Percentiles rank a stretch among this genome's conserved stretches.
phyloP scores from a whole-genome alignment of 2,329 filamentous ascomycete genomes.

The Zopfia rhizophila region DNA sequence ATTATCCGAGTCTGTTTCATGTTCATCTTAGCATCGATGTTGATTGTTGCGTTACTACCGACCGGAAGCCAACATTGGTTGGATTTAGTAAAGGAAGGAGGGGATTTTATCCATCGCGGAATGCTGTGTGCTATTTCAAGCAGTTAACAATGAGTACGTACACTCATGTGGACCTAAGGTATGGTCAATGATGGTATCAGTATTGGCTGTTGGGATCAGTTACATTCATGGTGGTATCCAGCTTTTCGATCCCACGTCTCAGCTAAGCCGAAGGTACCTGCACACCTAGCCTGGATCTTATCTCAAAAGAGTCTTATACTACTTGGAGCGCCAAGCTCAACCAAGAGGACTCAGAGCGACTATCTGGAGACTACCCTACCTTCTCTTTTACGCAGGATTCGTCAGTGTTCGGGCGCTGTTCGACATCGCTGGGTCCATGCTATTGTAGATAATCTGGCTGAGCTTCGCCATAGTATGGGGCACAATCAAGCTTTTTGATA shows the following conservation, averaged over 20 bases:
- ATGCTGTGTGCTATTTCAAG: slow-evolving; percentile 30
- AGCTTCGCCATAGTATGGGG: slow-evolving; percentile 38
- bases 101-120: slow-evolving; percentile 33
- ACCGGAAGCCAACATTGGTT: slow-evolving; percentile 36
- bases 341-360: slow-evolving; percentile 8
- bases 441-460: slow-evolving; percentile 37
- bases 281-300: slow-evolving; percentile 25
- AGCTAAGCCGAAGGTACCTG: slow-evolving; percentile 24
- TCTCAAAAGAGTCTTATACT: slow-evolving; percentile 21
- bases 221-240: slow-evolving; percentile 32
- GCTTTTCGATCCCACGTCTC: slow-evolving; percentile 29
- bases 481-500: slow-evolving; percentile 36
- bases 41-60: slow-evolving; percentile 33
- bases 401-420: slow-evolving; percentile 19
- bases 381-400: slow-evolving; percentile 24
- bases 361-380: slow-evolving; percentile 21
- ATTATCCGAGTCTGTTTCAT: slow-evolving; percentile 33
- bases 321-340: slow-evolving; percentile 18
- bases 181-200: slow-evolving; percentile 37
- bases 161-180: slow-evolving; percentile 23
- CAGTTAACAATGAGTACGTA: slow-evolving; percentile 24
- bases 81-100: slow-evolving; percentile 23
- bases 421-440: slow-evolving; percentile 34
- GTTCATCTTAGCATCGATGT: slow-evolving; percentile 26
- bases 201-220: slow-evolving; percentile 29